These are phyloP conservation scores for Dillenia turbinata DNA, from an alignment of 164 flowering plant genomes.

Conservation along the genomic window DNA sequence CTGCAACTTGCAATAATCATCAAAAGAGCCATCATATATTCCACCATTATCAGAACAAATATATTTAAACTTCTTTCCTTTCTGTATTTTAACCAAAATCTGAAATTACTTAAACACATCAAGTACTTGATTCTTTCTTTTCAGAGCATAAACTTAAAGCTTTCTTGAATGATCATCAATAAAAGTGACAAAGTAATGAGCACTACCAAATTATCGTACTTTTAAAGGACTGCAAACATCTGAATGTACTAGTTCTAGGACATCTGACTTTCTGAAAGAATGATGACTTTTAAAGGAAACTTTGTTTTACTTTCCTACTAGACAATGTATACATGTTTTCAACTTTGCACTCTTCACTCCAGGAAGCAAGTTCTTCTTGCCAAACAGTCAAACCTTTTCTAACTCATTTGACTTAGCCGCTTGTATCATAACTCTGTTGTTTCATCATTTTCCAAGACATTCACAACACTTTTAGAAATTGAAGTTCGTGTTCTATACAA, in stretches of 20 bases:
- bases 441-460: not conserved
- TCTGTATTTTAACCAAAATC: no score
- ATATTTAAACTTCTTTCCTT: no score
- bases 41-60: no score
- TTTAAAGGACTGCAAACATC: constrained; percentile 4
- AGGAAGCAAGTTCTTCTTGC: not conserved
- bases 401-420: constrained; percentile 9
- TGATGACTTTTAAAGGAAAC: constrained; percentile 5
- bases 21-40: no score
- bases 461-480: not conserved
- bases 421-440: constrained; percentile 11
- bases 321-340: constrained; percentile 5
- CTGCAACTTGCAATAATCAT: no score
- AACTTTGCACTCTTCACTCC: not conserved
- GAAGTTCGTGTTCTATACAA: constrained; percentile 5
- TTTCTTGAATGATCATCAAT: no score
- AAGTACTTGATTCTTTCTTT: no score
- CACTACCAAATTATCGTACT: constrained; percentile 1
- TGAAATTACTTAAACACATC: no score
- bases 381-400: constrained; percentile 2
- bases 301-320: constrained; percentile 11
- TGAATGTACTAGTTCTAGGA: constrained; percentile 2
- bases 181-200: constrained; percentile 9
- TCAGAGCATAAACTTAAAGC: no score
- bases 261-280: not conserved